These are phyloP conservation scores for Hypsizygus marmoreus DNA, from an alignment of 768 basidiomycete genomes.

Conservation along the genomic window DNA sequence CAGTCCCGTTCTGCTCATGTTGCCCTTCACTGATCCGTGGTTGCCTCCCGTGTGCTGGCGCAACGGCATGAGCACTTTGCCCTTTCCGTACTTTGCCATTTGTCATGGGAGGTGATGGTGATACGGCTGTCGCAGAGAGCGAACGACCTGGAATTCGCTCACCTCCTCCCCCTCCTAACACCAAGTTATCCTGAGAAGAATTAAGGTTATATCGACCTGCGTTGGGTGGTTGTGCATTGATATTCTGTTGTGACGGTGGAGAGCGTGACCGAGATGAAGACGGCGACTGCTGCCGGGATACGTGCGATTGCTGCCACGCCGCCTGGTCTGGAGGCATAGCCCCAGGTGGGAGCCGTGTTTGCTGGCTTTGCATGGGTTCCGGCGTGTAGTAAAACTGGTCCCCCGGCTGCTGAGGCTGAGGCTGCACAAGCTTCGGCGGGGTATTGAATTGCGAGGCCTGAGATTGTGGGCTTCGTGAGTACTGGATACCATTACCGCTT, in stretches of 20 bases:
- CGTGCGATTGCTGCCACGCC: conserved; percentile 22
- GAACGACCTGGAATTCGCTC: conserved; percentile 64
- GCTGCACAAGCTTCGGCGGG: conserved; percentile 23
- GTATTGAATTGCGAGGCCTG: conserved; percentile 19
- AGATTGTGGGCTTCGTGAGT: conserved; percentile 31
- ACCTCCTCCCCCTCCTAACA: conserved; percentile 21
- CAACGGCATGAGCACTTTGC: conserved; percentile 62
- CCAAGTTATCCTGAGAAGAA: conserved; percentile 37
- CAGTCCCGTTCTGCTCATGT: conserved; percentile 27
- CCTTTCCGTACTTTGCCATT: conserved; percentile 67
- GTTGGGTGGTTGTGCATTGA: conserved; percentile 34
- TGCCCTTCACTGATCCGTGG: conserved; percentile 44
- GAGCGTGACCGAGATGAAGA: conserved; percentile 33
- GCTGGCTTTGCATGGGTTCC: conserved; percentile 30
- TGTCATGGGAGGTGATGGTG: conserved; percentile 35
- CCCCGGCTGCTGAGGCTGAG: conserved; percentile 28
- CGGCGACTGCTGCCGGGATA: conserved; percentile 28
- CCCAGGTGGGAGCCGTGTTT: conserved; percentile 53
- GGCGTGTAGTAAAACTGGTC: conserved; percentile 43
- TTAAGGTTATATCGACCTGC: conserved; percentile 31
- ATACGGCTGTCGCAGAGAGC: conserved; percentile 64
- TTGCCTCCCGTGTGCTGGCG: conserved; percentile 37
- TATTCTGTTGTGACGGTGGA: conserved; percentile 29
- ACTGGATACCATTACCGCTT: conserved; percentile 28
- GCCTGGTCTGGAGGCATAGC: conserved; percentile 58